Conservation (phyloP, 1,284 basidiomycete species). For the Ceratobasidium sp. region DNA sequence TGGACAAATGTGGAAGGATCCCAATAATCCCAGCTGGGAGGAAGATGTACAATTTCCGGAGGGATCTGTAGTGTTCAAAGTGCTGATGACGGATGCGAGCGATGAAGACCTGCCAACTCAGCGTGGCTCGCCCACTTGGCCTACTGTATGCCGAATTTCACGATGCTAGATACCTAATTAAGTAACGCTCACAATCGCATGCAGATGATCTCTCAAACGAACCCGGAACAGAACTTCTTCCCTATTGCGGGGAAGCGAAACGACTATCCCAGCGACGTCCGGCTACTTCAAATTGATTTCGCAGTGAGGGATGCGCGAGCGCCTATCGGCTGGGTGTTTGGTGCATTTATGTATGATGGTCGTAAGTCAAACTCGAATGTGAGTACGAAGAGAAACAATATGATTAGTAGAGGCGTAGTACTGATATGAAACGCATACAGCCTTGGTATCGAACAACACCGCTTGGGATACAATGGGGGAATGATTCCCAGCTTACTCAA, state of each 20-base stretch:
- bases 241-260: constrained; percentile 33
- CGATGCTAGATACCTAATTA: neutral
- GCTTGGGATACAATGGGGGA: constrained; percentile 45
- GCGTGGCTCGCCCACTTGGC: constrained; percentile 39
- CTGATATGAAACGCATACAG: constrained; percentile 11
- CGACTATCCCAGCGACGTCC: constrained; percentile 30
- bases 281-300: constrained; percentile 43
- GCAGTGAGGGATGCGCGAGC: constrained; percentile 38
- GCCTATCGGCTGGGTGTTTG: constrained; percentile 46
- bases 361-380: constrained; percentile 8
- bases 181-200: neutral
- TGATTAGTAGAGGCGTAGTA: neutral
- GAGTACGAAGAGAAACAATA: too few relatives aligned
- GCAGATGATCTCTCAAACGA: constrained; percentile 33
- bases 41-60: constrained; percentile 39
- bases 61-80: constrained; percentile 44
- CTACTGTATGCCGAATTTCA: constrained; percentile 13
- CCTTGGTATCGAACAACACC: constrained; percentile 41
- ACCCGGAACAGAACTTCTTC: constrained; percentile 30
- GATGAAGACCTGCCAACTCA: constrained; percentile 34
- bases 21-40: constrained; percentile 35
- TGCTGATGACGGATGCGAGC: constrained; percentile 32
- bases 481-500: constrained; percentile 42
- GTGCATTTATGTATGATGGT: constrained; percentile 45
- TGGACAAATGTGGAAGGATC: constrained; percentile 39